Evolutionary conservation across 768 basidiomycete genomes (phyloP), one percentile per base, ranked within the genome.

Genomic region (Tylopilus balloui): DNA sequence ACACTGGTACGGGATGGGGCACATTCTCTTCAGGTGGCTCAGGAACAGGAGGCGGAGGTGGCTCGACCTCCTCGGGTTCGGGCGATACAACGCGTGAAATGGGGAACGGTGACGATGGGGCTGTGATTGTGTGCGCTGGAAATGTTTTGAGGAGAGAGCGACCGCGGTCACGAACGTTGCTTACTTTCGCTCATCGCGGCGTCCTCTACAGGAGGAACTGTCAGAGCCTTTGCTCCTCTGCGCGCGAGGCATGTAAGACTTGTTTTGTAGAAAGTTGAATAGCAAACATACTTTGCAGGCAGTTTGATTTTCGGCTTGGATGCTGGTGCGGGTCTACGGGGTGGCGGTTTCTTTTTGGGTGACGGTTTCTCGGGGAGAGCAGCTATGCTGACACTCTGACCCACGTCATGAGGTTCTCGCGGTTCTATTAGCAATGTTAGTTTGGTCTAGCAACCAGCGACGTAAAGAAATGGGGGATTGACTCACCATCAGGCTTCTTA

Each of bases 81-180:
- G 80, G 78, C 2, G 80, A 72, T 32, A 67, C 69, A 20, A 61
- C 67, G 1, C 51, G 54, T 34, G 67, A 68, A 13, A 58, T 19
- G 21, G 71, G 74, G 11, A 78, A 68, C 10, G 86, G 86, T 1
- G 86, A 88, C 3, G 86, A 88, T 2, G 86, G 81, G 3, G 84
- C 85, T 14, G 86, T 88, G 24, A 79, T 79, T 13, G 82, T 77
- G 60, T 80, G 80, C 35, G 77, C 86, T 79, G 54, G 32, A 31
- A 45, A 47, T 41, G 47, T 39, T 21, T 13, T 45, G 39, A 60
- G 42, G 35, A 35, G 21, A 57, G 13, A 36, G 9, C 23, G n/a
- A 40, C 21, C 6, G 39, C 14, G 15, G 23, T 14, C 10, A 36
- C 9, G 29, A 29, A 15, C n/a, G 56, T 63, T 29, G 17, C 66